phyloP scores from a whole-genome alignment of 208 protist species.

The Angomonas deanei region DNA sequence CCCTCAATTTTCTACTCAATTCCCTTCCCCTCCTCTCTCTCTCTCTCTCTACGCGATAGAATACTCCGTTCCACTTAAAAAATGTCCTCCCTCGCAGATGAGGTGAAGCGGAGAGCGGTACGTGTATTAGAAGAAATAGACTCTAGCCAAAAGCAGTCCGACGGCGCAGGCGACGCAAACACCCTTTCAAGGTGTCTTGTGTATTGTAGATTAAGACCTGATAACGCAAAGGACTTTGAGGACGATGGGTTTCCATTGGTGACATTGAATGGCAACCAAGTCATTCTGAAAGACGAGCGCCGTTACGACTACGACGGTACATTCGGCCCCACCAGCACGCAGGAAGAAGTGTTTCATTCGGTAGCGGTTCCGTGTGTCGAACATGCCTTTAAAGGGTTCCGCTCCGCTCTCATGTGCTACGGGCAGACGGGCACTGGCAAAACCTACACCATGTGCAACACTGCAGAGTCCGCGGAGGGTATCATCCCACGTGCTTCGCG shows the following conservation, averaged over 20 bases:
- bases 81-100: conserved; percentile 1
- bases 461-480: conserved; percentile 59
- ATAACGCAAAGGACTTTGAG: conserved; percentile 64
- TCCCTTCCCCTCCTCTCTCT: too few relatives aligned
- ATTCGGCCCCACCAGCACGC: conserved; percentile 59
- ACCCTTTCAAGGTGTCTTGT: conserved; percentile 68
- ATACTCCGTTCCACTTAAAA: too few relatives aligned
- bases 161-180: background rate
- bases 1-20: too few relatives aligned
- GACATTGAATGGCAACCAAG: conserved; percentile 38
- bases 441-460: conserved; percentile 90
- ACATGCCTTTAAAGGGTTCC: conserved; percentile 86
- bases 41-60: too few relatives aligned
- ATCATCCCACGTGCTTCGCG: conserved; percentile 81
- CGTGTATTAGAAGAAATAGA: conserved; percentile 13
- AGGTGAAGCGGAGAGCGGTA: conserved; percentile 1
- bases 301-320: conserved; percentile 84
- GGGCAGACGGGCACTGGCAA: conserved; percentile 91
- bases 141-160: background rate
- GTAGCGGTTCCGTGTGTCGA: conserved; percentile 75
- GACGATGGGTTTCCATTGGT: conserved; percentile 56
- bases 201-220: conserved; percentile 70
- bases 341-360: conserved; percentile 73
- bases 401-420: conserved; percentile 88
- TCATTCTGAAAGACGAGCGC: conserved; percentile 73